These are phyloP conservation scores for Myxozyma melibiosi DNA, from an alignment of 805 yeast species.

Conservation along the genomic window DNA sequence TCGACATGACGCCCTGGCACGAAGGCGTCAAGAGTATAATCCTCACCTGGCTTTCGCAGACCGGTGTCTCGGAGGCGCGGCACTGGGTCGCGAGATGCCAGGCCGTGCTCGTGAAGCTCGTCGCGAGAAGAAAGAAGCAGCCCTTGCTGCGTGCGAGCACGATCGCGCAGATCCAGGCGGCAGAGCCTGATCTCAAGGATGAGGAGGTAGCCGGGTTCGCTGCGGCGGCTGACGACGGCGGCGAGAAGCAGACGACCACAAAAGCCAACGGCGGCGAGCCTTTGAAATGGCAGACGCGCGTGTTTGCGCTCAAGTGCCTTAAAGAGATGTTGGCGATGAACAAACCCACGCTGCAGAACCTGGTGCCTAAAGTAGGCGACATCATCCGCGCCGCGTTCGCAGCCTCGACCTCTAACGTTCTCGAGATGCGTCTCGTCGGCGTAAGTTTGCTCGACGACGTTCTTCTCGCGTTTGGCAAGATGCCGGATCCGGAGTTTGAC, in stretches of 20 bases:
- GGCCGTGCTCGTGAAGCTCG: slow-evolving; percentile 42
- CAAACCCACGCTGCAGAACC: slow-evolving; percentile 25
- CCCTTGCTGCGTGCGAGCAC: slow-evolving; percentile 47
- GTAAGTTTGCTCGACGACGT: slow-evolving; percentile 65
- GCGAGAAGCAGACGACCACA: slow-evolving; percentile 31
- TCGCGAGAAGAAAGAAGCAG: slow-evolving; percentile 17
- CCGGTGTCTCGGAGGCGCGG: slow-evolving; percentile 46
- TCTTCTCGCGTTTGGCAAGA: slow-evolving; percentile 59
- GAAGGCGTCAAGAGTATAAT: slow-evolving; percentile 51
- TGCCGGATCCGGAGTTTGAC: slow-evolving; percentile 72
- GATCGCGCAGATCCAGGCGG: slow-evolving; percentile 37
- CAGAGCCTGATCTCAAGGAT: slow-evolving; percentile 47
- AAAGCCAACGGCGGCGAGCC: slow-evolving; percentile 40
- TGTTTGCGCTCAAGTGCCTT: slow-evolving; percentile 45
- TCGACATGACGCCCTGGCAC: slow-evolving; percentile 51
- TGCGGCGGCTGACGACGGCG: slow-evolving; percentile 19
- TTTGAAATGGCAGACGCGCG: slow-evolving; percentile 50
- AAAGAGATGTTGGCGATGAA: slow-evolving; percentile 36
- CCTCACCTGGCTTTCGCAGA: slow-evolving; percentile 61
- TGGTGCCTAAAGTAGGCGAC: slow-evolving; percentile 49
- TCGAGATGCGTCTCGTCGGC: slow-evolving; percentile 64
- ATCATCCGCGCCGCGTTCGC: slow-evolving; percentile 76
- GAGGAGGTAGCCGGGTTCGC: slow-evolving; percentile 54
- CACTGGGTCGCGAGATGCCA: slow-evolving; percentile 64
- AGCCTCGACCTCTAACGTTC: slow-evolving; percentile 73